Percentiles rank a stretch among this genome's conserved stretches.
These are phyloP conservation scores for Saccharum spontaneum DNA, from an alignment of 176 grass and related monocot species.

Conservation along the genomic window DNA sequence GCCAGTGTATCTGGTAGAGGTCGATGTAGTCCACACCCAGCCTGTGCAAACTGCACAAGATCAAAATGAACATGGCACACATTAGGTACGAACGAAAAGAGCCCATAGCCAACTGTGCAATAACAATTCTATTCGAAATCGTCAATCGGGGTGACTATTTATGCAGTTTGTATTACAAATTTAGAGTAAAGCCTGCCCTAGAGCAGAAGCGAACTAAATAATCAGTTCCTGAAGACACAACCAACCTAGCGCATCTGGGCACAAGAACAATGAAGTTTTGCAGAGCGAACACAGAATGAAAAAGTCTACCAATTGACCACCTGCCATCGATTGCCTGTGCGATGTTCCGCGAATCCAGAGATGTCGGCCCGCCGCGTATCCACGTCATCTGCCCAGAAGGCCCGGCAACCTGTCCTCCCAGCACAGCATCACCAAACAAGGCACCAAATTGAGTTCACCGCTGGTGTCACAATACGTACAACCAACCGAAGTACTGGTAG, in stretches of 20 bases:
- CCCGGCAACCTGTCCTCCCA: conserved; percentile 57
- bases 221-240: neutral
- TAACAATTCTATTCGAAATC: neutral
- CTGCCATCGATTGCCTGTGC: conserved; percentile 53
- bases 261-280: neutral
- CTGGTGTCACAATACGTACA: neutral
- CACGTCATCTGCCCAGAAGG: conserved; percentile 92
- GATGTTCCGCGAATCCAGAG: conserved; percentile 70
- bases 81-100: neutral
- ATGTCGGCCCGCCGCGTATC: conserved; percentile 67
- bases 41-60: conserved; percentile 53
- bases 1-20: conserved; percentile 98
- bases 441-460: neutral
- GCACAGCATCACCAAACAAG: neutral
- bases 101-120: too few relatives aligned
- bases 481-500: too few relatives aligned
- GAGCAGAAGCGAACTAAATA: neutral
- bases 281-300: neutral
- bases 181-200: neutral
- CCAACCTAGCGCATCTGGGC: neutral
- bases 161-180: neutral
- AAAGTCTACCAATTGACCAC: neutral
- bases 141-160: neutral
- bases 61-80: neutral
- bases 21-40: conserved; percentile 84